A percentile compares a stretch with the other conserved stretches of the same genome.
phyloP scores from a whole-genome alignment of 345 rosid genomes.

The Bretschneidera sinensis region DNA sequence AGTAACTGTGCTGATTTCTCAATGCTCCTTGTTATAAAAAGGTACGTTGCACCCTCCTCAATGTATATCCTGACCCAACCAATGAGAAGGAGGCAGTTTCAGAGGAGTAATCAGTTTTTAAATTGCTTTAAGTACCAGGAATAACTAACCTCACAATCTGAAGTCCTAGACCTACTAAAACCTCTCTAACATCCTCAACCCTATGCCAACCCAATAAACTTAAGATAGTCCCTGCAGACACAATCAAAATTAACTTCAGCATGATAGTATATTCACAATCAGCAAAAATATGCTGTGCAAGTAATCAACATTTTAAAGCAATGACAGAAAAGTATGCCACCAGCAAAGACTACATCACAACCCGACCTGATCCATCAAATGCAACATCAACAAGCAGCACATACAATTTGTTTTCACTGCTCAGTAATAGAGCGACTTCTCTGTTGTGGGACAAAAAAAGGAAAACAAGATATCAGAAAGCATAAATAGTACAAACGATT shows the following conservation, averaged over 20 bases:
- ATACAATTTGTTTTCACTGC: conserved; percentile 60
- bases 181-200: conserved; percentile 65
- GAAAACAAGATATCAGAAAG: conserved; percentile 1
- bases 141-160: conserved; percentile 76
- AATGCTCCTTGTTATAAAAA: conserved; percentile 63
- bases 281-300: conserved; percentile 8
- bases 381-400: conserved; percentile 59
- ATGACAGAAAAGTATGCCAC: conserved; percentile 15
- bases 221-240: conserved; percentile 51
- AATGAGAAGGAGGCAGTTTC: conserved; percentile 7
- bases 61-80: conserved; percentile 45
- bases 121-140: conserved; percentile 16
- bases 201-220: conserved; percentile 62
- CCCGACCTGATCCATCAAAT: conserved; percentile 70
- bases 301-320: conserved; percentile 13
- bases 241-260: conserved; percentile 23
- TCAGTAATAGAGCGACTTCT: conserved; percentile 67
- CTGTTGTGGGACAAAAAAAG: conserved; percentile 41
- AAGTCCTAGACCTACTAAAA: conserved; percentile 74
- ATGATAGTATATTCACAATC: conserved; percentile 15
- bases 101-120: conserved; percentile 18
- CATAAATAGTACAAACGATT: neutral
- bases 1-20: conserved; percentile 65
- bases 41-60: conserved; percentile 47
- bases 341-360: conserved; percentile 21